phyloP scores from a whole-genome alignment of 2,329 filamentous ascomycete species.

The Epichloe brachyelytri region DNA sequence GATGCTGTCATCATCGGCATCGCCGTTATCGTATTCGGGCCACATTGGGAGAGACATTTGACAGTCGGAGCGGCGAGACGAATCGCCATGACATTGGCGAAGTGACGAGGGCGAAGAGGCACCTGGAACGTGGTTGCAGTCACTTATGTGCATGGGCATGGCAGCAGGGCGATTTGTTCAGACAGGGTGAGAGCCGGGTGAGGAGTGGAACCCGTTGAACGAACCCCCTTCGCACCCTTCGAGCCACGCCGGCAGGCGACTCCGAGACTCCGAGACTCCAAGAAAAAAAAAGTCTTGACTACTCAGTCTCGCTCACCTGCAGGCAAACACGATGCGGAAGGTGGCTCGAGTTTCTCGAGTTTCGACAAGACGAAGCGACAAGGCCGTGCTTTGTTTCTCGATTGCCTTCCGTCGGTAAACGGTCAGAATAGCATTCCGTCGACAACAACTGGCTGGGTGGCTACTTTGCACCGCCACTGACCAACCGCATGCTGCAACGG shows the following conservation, averaged over 20 bases:
- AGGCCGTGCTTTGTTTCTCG: too few species aligned
- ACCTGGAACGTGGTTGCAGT: conserved; percentile 1
- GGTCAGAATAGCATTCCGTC: too few species aligned
- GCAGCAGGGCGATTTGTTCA: not conserved
- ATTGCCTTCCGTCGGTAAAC: too few species aligned
- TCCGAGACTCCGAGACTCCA: too few species aligned
- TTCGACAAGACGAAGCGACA: too few species aligned
- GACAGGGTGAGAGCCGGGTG: not conserved
- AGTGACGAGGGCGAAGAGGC: not conserved
- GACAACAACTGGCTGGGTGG: too few species aligned
- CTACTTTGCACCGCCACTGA: not conserved
- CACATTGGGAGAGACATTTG: conserved; percentile 6
- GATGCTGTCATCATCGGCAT: conserved; percentile 13
- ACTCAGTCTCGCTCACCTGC: too few species aligned
- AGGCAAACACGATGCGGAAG: too few species aligned
- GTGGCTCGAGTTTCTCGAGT: too few species aligned
- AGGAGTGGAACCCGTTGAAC: not conserved
- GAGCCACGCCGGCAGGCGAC: too few species aligned
- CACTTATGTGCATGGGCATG: conserved; percentile 1
- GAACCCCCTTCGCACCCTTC: too few species aligned
- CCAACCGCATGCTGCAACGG: not conserved
- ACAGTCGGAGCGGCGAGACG: not conserved
- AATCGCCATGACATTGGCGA: conserved; percentile 5
- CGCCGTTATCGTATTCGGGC: conserved; percentile 4
- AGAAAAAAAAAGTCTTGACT: too few species aligned